Evolutionary conservation across 441 rosid species (phyloP), one percentile per base, ranked within the genome.

Genomic region (Erodium texanum): DNA sequence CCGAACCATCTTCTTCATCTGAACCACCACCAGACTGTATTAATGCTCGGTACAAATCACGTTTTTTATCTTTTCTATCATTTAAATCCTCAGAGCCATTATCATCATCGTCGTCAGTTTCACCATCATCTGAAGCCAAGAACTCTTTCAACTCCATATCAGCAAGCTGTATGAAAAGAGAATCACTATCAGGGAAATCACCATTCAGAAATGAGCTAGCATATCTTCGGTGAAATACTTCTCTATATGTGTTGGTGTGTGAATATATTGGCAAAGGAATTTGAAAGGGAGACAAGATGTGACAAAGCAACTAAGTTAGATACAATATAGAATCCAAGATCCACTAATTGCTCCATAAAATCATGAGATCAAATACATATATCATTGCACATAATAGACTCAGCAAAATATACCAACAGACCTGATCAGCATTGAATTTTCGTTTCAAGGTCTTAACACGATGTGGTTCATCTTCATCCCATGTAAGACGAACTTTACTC

Each of bases 381-480:
- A 41, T 24, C 56, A 71, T 36, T 52, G 3, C 7, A 62, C 65
- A 18, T 43, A 50, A 54, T 20, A 70, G 66, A 66, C 11, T 56
- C 64, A 29, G 50, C 23, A 50, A 48, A 65, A 62, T 5, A 62
- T 5, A 76, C 59, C 27, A 62, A 29, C 6, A 29, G 6, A 90
- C 98, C 94, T 93, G 96, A 38, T 89, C 96, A 65, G 84, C 82
- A 61, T 82, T 88, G 70, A 89, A 84, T 76, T 85, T 88, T 75
- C 82, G 84, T 38, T 83, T 88, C 80, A 93, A 81, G 63, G 94
- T 86, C 82, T 83, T 93, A 16, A 76, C 76, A n/a, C 97, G 96
- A 45, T 89, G 86, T 1, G 96, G 97, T 76, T 91, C 96, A 85
- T 93, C 99, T 65, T 89, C 97, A 81, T 91, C 97, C 97, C 99